Percentiles rank a stretch among this genome's conserved stretches.
phyloP scores from a whole-genome alignment of 805 yeast species.

The Lipomyces kockii region DNA sequence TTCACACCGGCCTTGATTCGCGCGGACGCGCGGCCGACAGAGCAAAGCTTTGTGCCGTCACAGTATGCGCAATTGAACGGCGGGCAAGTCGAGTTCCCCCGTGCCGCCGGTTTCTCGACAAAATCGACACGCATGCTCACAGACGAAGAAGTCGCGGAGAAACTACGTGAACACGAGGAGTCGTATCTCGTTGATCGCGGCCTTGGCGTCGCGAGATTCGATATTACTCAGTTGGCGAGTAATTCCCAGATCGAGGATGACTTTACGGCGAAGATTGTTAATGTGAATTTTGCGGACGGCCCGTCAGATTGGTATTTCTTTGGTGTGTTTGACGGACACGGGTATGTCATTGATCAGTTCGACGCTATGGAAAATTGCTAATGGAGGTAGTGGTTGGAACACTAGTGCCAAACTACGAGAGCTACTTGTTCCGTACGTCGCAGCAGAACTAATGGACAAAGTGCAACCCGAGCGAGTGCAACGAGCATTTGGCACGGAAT shows the following conservation, averaged over 20 bases:
- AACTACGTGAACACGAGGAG: constrained; percentile 75
- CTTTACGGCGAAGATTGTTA: constrained; percentile 73
- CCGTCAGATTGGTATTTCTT: constrained; percentile 86
- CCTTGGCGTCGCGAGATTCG: constrained; percentile 81
- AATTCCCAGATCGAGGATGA: constrained; percentile 96
- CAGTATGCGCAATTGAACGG: constrained; percentile 4
- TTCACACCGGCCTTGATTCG: constrained; percentile 16
- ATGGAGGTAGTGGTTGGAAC: constrained; percentile 75
- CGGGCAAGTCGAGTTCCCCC: constrained; percentile 27
- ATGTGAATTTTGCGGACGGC: constrained; percentile 47
- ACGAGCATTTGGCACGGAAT: constrained; percentile 48
- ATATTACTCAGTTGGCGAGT: constrained; percentile 84
- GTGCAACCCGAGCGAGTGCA: constrained; percentile 47
- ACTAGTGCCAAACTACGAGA: constrained; percentile 87
- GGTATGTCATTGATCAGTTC: constrained; percentile 13
- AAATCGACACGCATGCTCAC: constrained; percentile 45
- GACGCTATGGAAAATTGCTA: not conserved
- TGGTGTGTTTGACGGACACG: constrained; percentile 96
- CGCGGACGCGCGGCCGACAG: constrained; percentile 24
- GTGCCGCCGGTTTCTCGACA: constrained; percentile 22
- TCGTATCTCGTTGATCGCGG: constrained; percentile 79
- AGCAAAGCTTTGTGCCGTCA: constrained; percentile 7
- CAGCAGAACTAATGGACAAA: constrained; percentile 69
- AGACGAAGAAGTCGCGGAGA: constrained; percentile 72
- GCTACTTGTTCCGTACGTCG: constrained; percentile 74